Evolutionary conservation across 352 stramenopile genomes (phyloP), one percentile per base, ranked within the genome.

Genomic region (Globisporangium emineosum): DNA sequence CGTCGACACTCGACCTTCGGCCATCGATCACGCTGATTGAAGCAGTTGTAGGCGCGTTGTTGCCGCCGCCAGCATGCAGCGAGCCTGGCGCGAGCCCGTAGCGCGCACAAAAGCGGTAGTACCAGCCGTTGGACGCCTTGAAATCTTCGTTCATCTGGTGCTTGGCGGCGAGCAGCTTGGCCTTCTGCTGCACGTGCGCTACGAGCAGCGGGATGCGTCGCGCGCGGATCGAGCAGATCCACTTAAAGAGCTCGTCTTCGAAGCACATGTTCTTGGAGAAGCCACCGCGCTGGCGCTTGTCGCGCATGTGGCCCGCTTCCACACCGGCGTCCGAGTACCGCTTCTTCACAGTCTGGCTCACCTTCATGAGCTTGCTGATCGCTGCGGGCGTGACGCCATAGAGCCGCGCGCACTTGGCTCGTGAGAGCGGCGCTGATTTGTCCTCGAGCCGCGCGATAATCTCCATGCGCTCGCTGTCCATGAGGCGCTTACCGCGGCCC

Each of bases 341-440:
- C 63, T 88, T 86, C 55, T 89, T 89, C 63, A 92, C 80, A 19
- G 71, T 76, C 58, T 83, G 66, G 27, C 80, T 81, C 45, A 83
- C 77, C 60, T 92, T 89, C 77, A 88, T 88, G 71, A 92, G 79
- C 66, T 90, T 90, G 57, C 81, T 88, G 73, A 90, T 92, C 42
- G 83, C 83, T 29, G 83, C 81, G 60, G 78, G 81, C 25, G 75
- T 86, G 47, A 92, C 81, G 43, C 81, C 81, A 57, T 90, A 90
- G 52, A 82, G 60, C 1, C 79, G 78, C 57, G 81, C 83, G 21
- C 78, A 88, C 51, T 83, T 74, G 40, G 78, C 79, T 17, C 79
- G 76, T 0, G 77, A 86, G n/a, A 80, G 37, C n/a, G 77, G 74
- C n/a, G 61, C 69, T 4, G 62, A 62, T 23, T 83, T 72, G 65